Percentiles rank a stretch among this genome's conserved stretches.
Evolutionary conservation across 2,329 filamentous ascomycete species (phyloP).

Genomic region (Hymenoscyphus linearis): DNA sequence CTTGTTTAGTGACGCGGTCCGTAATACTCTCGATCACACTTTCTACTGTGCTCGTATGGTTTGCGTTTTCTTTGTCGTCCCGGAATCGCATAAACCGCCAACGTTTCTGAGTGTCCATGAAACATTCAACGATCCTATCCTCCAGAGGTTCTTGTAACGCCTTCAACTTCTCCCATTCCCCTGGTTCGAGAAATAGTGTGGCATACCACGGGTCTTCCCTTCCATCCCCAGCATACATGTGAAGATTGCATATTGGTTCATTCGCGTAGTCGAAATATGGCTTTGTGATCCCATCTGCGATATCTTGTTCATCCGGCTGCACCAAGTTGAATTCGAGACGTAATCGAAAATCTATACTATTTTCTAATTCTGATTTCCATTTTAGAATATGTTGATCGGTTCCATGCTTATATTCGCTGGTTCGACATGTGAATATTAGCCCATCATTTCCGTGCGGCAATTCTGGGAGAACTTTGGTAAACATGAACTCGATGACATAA

Average conservation of each 20-base stretch:
- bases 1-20: conserved; percentile 76
- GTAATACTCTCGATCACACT: conserved; percentile 88
- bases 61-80: conserved; percentile 88
- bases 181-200: conserved; percentile 61
- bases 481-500: conserved; percentile 90
- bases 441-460: conserved; percentile 94
- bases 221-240: conserved; percentile 60
- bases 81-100: conserved; percentile 90
- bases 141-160: conserved; percentile 68
- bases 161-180: conserved; percentile 84
- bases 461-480: conserved; percentile 74
- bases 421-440: conserved; percentile 93
- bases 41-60: conserved; percentile 77
- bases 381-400: conserved; percentile 94
- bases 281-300: conserved; percentile 57
- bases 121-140: conserved; percentile 85
- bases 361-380: conserved; percentile 95
- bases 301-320: conserved; percentile 63
- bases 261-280: conserved; percentile 74
- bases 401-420: conserved; percentile 78
- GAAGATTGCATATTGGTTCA: conserved; percentile 67
- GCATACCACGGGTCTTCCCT: conserved; percentile 50
- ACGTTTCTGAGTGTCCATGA: conserved; percentile 64
- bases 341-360: conserved; percentile 88
- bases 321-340: conserved; percentile 68